Conservation (phyloP, 768 basidiomycete genomes). For the Hericium erinaceus region DNA sequence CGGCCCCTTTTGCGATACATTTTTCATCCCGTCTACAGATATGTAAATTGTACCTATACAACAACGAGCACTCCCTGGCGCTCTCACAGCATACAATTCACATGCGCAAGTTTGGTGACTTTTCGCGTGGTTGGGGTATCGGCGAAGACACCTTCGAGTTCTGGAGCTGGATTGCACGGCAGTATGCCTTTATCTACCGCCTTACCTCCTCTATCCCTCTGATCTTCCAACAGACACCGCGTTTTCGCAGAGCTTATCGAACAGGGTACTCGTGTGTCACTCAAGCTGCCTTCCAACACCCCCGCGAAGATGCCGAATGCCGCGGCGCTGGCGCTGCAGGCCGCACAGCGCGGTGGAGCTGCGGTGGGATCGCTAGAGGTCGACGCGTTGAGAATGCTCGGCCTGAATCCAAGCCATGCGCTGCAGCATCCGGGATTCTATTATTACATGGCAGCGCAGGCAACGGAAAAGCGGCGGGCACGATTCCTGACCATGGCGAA, state of each 20-base stretch:
- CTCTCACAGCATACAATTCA: constrained; percentile 81
- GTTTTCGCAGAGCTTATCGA: constrained; percentile 88
- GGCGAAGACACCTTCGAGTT: constrained; percentile 95
- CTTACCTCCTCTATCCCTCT: neutral
- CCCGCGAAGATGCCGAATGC: constrained; percentile 23
- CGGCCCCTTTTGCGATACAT: neutral
- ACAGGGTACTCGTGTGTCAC: constrained; percentile 56
- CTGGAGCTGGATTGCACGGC: constrained; percentile 94
- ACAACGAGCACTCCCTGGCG: constrained; percentile 74
- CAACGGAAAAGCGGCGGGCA: constrained; percentile 67
- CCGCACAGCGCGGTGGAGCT: constrained; percentile 1
- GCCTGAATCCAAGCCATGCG: constrained; percentile 72
- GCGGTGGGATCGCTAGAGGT: constrained; percentile 33
- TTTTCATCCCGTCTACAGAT: constrained; percentile 39
- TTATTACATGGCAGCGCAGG: constrained; percentile 81
- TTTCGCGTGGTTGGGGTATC: constrained; percentile 89
- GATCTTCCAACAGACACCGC: constrained; percentile 55
- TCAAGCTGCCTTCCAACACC: constrained; percentile 51
- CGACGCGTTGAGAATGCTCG: constrained; percentile 52
- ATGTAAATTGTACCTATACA: constrained; percentile 85
- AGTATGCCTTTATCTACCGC: constrained; percentile 38
- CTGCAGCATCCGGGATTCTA: constrained; percentile 91
- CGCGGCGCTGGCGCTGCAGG: constrained; percentile 17
- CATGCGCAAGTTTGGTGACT: constrained; percentile 74
- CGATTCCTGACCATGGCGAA: constrained; percentile 54